Evolutionary conservation across 2,329 filamentous ascomycete genomes (phyloP), one percentile per base, ranked within the genome.

Genomic region (Cercospora beticola): DNA sequence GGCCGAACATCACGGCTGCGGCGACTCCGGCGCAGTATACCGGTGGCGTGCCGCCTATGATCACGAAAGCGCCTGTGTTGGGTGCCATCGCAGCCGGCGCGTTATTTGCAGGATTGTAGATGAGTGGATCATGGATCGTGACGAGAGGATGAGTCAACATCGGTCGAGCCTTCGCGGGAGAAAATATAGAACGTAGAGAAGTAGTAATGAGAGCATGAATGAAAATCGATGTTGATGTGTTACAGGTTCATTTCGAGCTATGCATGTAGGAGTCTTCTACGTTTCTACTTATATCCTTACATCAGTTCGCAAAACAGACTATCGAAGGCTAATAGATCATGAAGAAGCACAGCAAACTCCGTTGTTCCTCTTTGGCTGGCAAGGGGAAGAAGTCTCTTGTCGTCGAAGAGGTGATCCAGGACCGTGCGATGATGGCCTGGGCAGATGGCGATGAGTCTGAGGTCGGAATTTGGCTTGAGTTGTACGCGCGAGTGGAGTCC

Each of bases 361-460:
- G 56, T 59, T 23, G 30, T 31, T 36, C 36, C 56, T 59, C 56
- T 36, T 36, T 14, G 56, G 16, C 56, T 59, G 56, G 18, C 56
- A 59, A n/a, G 28, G 18, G 26, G 7, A 3, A 21, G 9, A 36
- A 36, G 56, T 26, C 56, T 58, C 28, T 59, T 59, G 56, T 28
- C 62, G 33, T 58, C 62, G 33, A 65, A 57, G 56, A 65, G 62
- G 54, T 65, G 62, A 65, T 58, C 62, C 62, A 65, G 52, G 28
- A 6, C 33, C 43, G 28, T 52, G 26, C 43, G 33, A 23, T 57
- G 23, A 64, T 58, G 52, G 23, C 54, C 33, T 65, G 62, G 62
- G 62, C 62, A 65, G 62, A 65, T 62, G 60, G 60, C 36, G 21
- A 46, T 43, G 52, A 7, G 31, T 65, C 62, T 65, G 62, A 65